Base-by-base conservation (phyloP, 176 grass and related monocot genomes). In the Areca catechu region DNA sequence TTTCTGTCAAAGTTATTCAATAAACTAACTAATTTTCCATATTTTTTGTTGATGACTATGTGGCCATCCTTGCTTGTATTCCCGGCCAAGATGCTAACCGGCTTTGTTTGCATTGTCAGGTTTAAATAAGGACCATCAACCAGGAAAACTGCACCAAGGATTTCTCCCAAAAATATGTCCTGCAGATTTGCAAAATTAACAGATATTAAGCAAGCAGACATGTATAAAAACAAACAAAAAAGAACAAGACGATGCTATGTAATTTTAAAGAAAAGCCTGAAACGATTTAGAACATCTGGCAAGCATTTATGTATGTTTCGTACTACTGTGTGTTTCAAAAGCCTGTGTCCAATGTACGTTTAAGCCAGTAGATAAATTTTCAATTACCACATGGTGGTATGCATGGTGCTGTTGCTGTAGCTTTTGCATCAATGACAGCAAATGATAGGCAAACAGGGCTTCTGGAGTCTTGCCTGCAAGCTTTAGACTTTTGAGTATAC, bases 141-240 rank as follows among this genome's bases (percentile, higher is more conserved):
- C 78, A 89, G 78, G 71, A 78, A 77, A 78, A 82, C 74, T 16
- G 81, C 81, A 54, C 86, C 86, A 50, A 89, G 67, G 67, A 89
- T 19, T 82, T 89, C 86, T 49, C 78, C 78, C 22, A 85, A 17
- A 82, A 89, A 85, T 58, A 79, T 76, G 20, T 89, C 78, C 86
- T 89, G 58, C 34, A 37, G 34, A 37, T 37, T 37, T 37, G 34
- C 9, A 37, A 37, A 37, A 37, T 10, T 12, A 37, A 12, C 7
- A 37, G 34, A 37, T 12, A 37, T 37, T 37, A 37, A 37, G 34
- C 9, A 12, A 37, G 34, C 7, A 37, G 34, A 43, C 34, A 43
- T 43, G 9, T 43, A 43, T 43, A 9, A 3, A 43, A 12, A 43
- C 10, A 12, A 43, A 43, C 34, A 43, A 43, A 14, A 43, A 43